Base-by-base conservation (phyloP, 768 basidiomycete species). In the Dictyophora rubrovolvata region DNA sequence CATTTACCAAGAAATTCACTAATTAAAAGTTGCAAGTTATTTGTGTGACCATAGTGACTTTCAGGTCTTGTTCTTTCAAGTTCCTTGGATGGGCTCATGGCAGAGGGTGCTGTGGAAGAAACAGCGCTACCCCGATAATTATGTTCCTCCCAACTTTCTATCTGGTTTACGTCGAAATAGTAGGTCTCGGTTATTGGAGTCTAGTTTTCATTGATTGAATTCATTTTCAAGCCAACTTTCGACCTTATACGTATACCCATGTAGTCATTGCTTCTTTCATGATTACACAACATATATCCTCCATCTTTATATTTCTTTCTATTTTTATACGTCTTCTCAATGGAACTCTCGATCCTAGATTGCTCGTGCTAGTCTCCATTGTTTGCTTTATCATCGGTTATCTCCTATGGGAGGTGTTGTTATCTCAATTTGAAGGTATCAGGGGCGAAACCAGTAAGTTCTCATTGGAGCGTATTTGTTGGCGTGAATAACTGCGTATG, bases 261-360 rank as follows among this genome's bases (percentile, higher is more conserved):
- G 70, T 93, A 48, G 86, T 91, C 17, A 64, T 82, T 46, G 74
- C 84, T 8, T 81, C 86, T 21, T 87, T 81, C 61, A 76, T 89
- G 2, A 82, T 97, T 62, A 88, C 88, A 22, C 91, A 94, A 68
- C 92, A 94, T 69, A 71, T 94, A 47, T 82, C 85, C 10, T 81
- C 83, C 34, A 85, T 90, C 55, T 87, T 89, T 69, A 72, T 89
- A 53, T 93, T 96, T 73, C 72, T 96, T 36, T 80, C 84, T 20
- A 77, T 88, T 63, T 97, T 95, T 71, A 81, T 84, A 51, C 77
- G 79, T 53, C 76, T 94, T 20, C 81, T 83, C 62, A 79, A 83
- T 66, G 73, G 75, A 36, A 69, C 73, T 14, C 73, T 92, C 48
- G 85, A 90, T 65, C 84, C 91, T 37, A 79, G 84, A 57, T 72